Percentiles rank a stretch among this genome's conserved stretches.
Evolutionary conservation across 208 protist genomes (phyloP).

Genomic region (Paratrypanosoma confusum): DNA sequence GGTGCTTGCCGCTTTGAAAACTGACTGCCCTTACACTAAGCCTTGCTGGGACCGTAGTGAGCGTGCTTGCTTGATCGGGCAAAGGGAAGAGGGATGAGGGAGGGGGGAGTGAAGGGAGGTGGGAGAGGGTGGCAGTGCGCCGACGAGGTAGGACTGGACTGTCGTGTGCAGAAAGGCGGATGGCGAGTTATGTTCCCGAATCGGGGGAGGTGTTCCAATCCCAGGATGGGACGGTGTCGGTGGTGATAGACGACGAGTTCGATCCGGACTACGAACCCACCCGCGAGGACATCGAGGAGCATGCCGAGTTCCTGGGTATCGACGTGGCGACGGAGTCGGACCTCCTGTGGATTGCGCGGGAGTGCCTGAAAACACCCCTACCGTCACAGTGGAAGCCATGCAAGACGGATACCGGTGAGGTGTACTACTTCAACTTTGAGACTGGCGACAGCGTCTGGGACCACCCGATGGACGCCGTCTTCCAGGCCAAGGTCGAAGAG

Average conservation of each 20-base stretch:
- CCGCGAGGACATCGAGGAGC: constrained; percentile 80
- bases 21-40: no score
- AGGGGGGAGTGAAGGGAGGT: no score
- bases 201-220: constrained; percentile 55
- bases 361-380: constrained; percentile 87
- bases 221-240: constrained; percentile 74
- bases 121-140: no score
- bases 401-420: constrained; percentile 68
- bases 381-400: constrained; percentile 87
- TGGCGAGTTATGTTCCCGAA: constrained; percentile 37
- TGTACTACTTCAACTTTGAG: constrained; percentile 94
- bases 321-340: constrained; percentile 60
- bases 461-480: constrained; percentile 90
- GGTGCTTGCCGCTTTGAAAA: no score
- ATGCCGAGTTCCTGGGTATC: constrained; percentile 91
- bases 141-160: no score
- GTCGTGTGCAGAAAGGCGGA: no score
- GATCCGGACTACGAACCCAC: constrained; percentile 83
- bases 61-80: no score
- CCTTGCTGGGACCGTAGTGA: no score
- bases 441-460: constrained; percentile 89
- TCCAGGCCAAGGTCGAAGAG: constrained; percentile 43
- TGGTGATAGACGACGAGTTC: constrained; percentile 81
- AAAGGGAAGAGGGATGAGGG: no score
- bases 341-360: constrained; percentile 83